Conservation (phyloP, 2,329 filamentous ascomycete species). For the Clarireedia hainanense region DNA sequence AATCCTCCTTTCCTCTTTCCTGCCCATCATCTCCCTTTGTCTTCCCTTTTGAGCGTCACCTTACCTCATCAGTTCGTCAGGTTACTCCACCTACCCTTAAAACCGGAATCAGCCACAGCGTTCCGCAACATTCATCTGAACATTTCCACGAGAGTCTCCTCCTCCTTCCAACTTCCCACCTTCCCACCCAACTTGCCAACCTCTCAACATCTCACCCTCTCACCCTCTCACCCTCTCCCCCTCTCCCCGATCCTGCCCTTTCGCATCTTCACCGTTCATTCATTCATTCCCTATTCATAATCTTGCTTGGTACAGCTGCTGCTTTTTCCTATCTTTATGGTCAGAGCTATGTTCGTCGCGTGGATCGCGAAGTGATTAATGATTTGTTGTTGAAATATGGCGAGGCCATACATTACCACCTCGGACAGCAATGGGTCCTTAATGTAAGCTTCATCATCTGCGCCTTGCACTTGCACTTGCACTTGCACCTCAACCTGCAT, state of each 20-base stretch:
- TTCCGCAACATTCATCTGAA: constrained; percentile 4
- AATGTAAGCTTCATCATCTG: neutral
- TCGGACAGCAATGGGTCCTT: constrained; percentile 8
- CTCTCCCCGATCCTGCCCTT: no score
- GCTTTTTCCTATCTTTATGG: neutral
- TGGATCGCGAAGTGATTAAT: constrained; percentile 7
- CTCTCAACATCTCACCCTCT: neutral
- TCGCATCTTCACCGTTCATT: neutral
- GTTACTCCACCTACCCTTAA: neutral
- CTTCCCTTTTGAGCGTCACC: neutral
- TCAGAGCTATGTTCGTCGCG: constrained; percentile 5
- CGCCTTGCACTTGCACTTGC: no score
- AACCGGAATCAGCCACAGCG: constrained; percentile 7
- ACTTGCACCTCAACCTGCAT: no score
- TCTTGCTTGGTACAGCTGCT: neutral
- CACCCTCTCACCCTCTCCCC: neutral
- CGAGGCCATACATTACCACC: constrained; percentile 24
- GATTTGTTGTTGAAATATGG: constrained; percentile 21
- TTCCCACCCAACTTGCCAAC: neutral
- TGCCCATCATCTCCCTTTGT: no score
- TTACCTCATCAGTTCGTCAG: neutral
- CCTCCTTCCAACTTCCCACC: neutral
- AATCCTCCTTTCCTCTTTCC: neutral
- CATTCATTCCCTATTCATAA: neutral
- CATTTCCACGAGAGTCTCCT: neutral